These are phyloP conservation scores for Plenodomus lindquistii DNA, from an alignment of 2,329 filamentous ascomycete species.

Conservation along the genomic window DNA sequence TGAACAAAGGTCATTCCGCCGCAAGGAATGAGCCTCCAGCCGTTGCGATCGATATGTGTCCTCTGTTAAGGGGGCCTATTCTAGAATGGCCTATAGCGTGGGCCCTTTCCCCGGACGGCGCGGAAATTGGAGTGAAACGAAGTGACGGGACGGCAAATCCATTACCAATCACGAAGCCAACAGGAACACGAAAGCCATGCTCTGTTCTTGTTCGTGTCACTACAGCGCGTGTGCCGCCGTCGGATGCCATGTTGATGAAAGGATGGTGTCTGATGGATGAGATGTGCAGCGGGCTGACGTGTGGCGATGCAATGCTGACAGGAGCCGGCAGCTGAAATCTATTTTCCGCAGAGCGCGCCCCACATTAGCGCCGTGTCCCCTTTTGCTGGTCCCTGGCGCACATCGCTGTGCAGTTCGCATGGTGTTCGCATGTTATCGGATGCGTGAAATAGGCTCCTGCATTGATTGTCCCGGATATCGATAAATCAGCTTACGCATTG, in stretches of 20 bases:
- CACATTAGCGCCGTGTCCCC: background rate
- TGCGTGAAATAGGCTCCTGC: constrained; percentile 8
- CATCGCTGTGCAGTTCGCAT: background rate
- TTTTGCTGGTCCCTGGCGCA: background rate
- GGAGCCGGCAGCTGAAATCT: background rate
- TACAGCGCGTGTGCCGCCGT: background rate
- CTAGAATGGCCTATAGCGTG: background rate
- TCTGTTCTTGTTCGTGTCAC: background rate
- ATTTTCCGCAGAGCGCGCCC: too few relatives aligned
- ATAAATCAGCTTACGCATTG: background rate
- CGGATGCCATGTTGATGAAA: background rate
- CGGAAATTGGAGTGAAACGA: background rate
- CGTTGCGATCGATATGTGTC: background rate
- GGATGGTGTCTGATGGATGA: background rate
- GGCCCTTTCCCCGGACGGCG: background rate
- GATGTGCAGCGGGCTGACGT: background rate
- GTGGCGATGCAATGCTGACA: background rate
- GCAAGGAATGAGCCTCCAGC: background rate
- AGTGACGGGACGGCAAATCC: background rate
- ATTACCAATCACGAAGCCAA: background rate
- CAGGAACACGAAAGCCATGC: background rate
- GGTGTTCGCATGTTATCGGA: background rate
- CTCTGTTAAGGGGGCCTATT: background rate
- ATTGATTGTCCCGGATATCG: background rate
- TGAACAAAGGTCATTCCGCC: background rate